Conservation (phyloP, 768 basidiomycete species). For the Psilocybe subaeruginosa region DNA sequence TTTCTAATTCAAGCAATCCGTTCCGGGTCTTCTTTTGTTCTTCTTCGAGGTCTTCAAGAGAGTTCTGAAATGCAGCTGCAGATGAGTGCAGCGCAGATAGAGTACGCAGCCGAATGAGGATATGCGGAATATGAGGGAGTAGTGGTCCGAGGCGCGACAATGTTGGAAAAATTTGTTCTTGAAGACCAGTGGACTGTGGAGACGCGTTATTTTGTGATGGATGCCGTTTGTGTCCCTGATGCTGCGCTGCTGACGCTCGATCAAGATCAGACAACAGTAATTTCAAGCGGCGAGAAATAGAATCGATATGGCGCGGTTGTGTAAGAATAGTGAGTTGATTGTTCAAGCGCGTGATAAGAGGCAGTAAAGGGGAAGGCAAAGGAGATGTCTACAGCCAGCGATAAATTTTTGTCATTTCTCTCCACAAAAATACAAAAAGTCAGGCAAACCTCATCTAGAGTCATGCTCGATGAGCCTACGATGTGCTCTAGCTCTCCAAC, state of each 20-base stretch:
- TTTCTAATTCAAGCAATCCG: conserved; percentile 66
- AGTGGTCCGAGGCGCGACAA: conserved; percentile 72
- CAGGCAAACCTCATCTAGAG: conserved; percentile 76
- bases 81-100: conserved; percentile 81
- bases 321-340: conserved; percentile 87
- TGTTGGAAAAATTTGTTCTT: conserved; percentile 69
- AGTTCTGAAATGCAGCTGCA: conserved; percentile 75
- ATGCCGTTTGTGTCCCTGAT: conserved; percentile 46
- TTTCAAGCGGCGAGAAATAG: conserved; percentile 92
- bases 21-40: conserved; percentile 70
- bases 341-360: conserved; percentile 80
- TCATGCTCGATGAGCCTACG: conserved; percentile 79
- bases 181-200: conserved; percentile 26
- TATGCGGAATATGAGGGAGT: conserved; percentile 85
- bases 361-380: conserved; percentile 80
- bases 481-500: conserved; percentile 83
- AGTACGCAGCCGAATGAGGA: conserved; percentile 86
- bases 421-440: neutral
- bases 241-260: conserved; percentile 63
- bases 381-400: conserved; percentile 55
- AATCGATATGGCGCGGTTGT: conserved; percentile 95
- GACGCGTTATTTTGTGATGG: conserved; percentile 40
- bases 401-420: neutral
- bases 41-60: conserved; percentile 67
- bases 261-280: conserved; percentile 92